Evolutionary conservation across 345 rosid species (phyloP), one percentile per base, ranked within the genome.

Genomic region (Euphorbia pulcherrima): DNA sequence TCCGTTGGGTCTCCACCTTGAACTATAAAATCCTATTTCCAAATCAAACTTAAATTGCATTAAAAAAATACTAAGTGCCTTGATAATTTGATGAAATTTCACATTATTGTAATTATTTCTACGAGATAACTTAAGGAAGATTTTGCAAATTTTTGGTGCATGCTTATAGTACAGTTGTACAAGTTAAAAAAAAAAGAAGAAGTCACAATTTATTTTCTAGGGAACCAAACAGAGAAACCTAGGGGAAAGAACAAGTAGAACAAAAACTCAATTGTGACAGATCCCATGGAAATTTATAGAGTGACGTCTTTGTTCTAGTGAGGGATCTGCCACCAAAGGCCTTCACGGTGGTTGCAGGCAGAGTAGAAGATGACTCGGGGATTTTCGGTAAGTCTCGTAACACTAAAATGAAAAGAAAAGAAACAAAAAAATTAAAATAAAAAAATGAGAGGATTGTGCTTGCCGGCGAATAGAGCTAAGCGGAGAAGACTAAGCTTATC

Each of bases 1-100:
- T 93, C 99, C 0, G 99, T 94, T 48, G 97, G 99, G 81, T 94
- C 97, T 26, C 99, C 99, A 70, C 99, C 97, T 86, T 94, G 97
- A 66, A 94, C 93, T 18, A 94, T 88, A 81, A 94, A 94, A 73
- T 88, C 99, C 97, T 94, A 67, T 60, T 70, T n/a, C 68, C 53
- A 28, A 75, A 52, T 17, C 37, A 74, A 53, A 56, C n/a, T 61
- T 13, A 33, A n/a, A 1, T 13, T 48, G 44, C 16, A 7, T 2
- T 29, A 18, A 21, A 6, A 27, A 50, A 29, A 21, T 46, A 52
- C 14, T 33, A 50, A 27, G 35, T 50, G 91, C 97, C 97, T 94
- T 94, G 41, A 94, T 88, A 65, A 91, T 89, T 64, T 97, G 82
- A 75, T 94, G 99, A 71, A 94, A 94, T 53, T 83, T 81, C 67